A percentile compares a stretch with the other conserved stretches of the same genome.
Evolutionary conservation across 345 rosid genomes (phyloP).

Genomic region (Acer negundo): DNA sequence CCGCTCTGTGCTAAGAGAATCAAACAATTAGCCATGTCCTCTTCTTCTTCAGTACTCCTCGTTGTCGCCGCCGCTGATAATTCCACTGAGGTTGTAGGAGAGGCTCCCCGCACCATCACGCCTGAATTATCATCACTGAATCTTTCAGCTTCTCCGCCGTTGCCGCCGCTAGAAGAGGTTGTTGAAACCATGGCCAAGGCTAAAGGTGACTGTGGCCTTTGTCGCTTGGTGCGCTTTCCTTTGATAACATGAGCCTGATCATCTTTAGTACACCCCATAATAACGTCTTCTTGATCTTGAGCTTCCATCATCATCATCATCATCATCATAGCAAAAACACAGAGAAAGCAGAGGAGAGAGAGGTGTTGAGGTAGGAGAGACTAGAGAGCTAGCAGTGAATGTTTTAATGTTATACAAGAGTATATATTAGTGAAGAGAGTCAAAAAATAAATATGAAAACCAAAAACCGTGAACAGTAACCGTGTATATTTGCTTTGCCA

Average conservation of each 20-base stretch:
- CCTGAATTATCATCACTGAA: conserved; percentile 18
- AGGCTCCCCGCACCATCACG: not conserved
- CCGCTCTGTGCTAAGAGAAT: conserved; percentile 60
- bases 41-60: conserved; percentile 42
- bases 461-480: not conserved
- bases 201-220: conserved; percentile 49
- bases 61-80: not conserved
- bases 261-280: conserved; percentile 19
- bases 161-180: conserved; percentile 13
- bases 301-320: conserved; percentile 32
- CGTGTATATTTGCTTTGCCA: conserved; percentile 29
- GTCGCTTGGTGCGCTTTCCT: conserved; percentile 81
- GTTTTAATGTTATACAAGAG: not conserved
- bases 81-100: conserved; percentile 30
- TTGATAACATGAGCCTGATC: conserved; percentile 37
- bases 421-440: not conserved
- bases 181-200: conserved; percentile 34
- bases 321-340: conserved; percentile 10
- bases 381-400: not conserved
- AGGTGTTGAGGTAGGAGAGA: not conserved
- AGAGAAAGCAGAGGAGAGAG: conserved; percentile 6
- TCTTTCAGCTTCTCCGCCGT: conserved; percentile 23
- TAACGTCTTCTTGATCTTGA: conserved; percentile 29
- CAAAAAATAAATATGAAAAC: not conserved
- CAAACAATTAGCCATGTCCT: conserved; percentile 66